These are phyloP conservation scores for Boletus pseudopeckii DNA, from an alignment of 768 basidiomycete genomes.

Conservation along the genomic window DNA sequence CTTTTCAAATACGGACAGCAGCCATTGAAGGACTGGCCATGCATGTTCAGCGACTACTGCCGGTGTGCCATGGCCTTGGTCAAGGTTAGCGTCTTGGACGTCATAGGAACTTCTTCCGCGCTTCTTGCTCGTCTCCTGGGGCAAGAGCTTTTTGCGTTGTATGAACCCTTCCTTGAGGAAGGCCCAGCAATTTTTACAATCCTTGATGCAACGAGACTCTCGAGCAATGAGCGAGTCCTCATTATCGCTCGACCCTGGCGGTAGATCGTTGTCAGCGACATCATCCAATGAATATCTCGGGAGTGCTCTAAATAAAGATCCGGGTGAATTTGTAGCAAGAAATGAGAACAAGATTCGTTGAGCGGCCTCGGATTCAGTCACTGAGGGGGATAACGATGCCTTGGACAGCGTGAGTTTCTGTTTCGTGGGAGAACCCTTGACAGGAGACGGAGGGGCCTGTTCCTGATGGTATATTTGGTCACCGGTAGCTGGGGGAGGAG, in stretches of 20 bases:
- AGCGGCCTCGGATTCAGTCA: slow-evolving; percentile 47
- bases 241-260: slow-evolving; percentile 12
- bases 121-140: slow-evolving; percentile 28
- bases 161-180: slow-evolving; percentile 55
- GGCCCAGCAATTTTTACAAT: slow-evolving; percentile 59
- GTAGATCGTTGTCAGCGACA: slow-evolving; percentile 1
- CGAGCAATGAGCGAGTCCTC: slow-evolving; percentile 57
- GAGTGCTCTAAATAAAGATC: slow-evolving; percentile 50
- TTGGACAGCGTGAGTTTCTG: slow-evolving; percentile 38
- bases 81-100: slow-evolving; percentile 26
- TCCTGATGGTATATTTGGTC: slow-evolving; percentile 20
- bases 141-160: slow-evolving; percentile 29
- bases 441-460: slow-evolving; percentile 29
- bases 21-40: slow-evolving; percentile 72
- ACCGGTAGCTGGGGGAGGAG: slow-evolving; percentile 32
- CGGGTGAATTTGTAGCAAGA: slow-evolving; percentile 53
- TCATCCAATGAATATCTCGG: slow-evolving; percentile 42
- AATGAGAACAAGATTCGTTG: slow-evolving; percentile 54
- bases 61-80: slow-evolving; percentile 14
- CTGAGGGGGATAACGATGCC: slow-evolving; percentile 42
- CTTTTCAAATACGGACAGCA: slow-evolving; percentile 63
- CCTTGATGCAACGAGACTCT: slow-evolving; percentile 50
- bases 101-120: slow-evolving; percentile 29
- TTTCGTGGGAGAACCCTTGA: slow-evolving; percentile 49
- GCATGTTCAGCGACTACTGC: slow-evolving; percentile 54